Percentiles rank a stretch among this genome's conserved stretches.
phyloP scores from a whole-genome alignment of 1,284 basidiomycete species.

The Tetrapyrgos nigripes region DNA sequence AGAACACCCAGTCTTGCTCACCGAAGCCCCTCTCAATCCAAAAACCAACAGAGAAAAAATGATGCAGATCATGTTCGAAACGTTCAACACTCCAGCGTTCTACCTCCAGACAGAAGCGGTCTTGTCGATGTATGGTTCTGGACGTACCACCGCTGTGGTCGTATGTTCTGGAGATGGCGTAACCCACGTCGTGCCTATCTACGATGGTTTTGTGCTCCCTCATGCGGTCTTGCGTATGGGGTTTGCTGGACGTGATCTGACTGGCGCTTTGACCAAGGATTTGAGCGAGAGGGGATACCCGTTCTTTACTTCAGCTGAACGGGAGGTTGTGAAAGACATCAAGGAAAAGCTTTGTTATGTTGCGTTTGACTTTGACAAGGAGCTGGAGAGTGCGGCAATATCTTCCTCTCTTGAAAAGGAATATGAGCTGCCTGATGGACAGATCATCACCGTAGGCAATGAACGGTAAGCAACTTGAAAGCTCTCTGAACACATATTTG shows the following conservation, averaged over 20 bases:
- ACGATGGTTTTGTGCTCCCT: conserved; percentile 17
- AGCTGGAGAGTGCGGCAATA: conserved; percentile 7
- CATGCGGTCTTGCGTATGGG: conserved; percentile 16
- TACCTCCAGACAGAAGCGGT: conserved; percentile 17
- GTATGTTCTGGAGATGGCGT: conserved; percentile 18
- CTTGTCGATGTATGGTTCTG: conserved; percentile 16
- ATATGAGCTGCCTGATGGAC: conserved; percentile 18
- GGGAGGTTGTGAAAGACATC: conserved; percentile 16
- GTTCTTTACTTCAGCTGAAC: conserved; percentile 13
- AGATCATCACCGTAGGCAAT: conserved; percentile 20
- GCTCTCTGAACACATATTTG: not conserved
- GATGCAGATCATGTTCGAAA: conserved; percentile 21
- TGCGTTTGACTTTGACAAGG: conserved; percentile 16
- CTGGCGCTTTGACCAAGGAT: conserved; percentile 13
- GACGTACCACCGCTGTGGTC: conserved; percentile 16
- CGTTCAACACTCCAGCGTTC: conserved; percentile 17
- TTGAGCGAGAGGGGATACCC: conserved; percentile 14
- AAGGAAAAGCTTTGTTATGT: conserved; percentile 19
- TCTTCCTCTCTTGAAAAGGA: conserved; percentile 17
- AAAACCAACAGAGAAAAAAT: conserved; percentile 19
- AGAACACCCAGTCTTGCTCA: conserved; percentile 17
- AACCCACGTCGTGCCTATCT: conserved; percentile 17
- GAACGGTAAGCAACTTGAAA: conserved; percentile 13
- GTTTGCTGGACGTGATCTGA: conserved; percentile 17
- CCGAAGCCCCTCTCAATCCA: conserved; percentile 19